Conservation (phyloP, 176 grass and related monocot species). For the Dactylis glomerata region DNA sequence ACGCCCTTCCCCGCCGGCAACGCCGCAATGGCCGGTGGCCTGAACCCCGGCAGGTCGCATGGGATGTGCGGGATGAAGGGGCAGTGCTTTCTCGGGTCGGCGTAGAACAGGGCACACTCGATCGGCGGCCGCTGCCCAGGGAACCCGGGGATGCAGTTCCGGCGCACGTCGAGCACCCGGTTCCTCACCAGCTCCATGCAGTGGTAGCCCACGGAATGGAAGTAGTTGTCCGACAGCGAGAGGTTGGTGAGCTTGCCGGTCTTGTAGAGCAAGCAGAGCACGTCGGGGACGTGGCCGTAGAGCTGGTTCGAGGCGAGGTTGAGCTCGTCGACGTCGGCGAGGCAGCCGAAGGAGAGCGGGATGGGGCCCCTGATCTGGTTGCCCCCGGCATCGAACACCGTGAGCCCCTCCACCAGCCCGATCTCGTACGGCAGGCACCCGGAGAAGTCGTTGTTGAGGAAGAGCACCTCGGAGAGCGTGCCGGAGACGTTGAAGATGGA, state of each 20-base stretch:
- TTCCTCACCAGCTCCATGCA: slow-evolving; percentile 52
- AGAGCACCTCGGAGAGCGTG: slow-evolving; percentile 62
- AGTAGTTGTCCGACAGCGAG: slow-evolving; percentile 75
- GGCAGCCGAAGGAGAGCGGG: slow-evolving; percentile 81
- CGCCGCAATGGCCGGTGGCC: neutral
- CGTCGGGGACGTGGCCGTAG: slow-evolving; percentile 70
- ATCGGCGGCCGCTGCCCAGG: slow-evolving; percentile 49
- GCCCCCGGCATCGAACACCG: slow-evolving; percentile 60
- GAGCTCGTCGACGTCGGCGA: slow-evolving; percentile 45
- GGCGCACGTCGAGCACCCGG: slow-evolving; percentile 57
- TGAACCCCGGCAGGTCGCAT: slow-evolving; percentile 43
- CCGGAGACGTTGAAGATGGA: slow-evolving; percentile 58
- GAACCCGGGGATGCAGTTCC: slow-evolving; percentile 68
- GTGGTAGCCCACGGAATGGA: slow-evolving; percentile 51
- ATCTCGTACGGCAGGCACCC: slow-evolving; percentile 81
- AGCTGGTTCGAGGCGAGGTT: slow-evolving; percentile 68
- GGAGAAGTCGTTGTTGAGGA: slow-evolving; percentile 75
- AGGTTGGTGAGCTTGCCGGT: slow-evolving; percentile 59
- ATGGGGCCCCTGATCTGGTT: slow-evolving; percentile 65
- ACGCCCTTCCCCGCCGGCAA: neutral
- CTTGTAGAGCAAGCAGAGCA: slow-evolving; percentile 56
- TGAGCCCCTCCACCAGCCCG: slow-evolving; percentile 47
- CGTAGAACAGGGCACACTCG: slow-evolving; percentile 62
- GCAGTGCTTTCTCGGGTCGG: slow-evolving; percentile 47
- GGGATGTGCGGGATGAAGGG: slow-evolving; percentile 64